phyloP scores from a whole-genome alignment of 2,329 filamentous ascomycete species.

The Penicillium sp. region DNA sequence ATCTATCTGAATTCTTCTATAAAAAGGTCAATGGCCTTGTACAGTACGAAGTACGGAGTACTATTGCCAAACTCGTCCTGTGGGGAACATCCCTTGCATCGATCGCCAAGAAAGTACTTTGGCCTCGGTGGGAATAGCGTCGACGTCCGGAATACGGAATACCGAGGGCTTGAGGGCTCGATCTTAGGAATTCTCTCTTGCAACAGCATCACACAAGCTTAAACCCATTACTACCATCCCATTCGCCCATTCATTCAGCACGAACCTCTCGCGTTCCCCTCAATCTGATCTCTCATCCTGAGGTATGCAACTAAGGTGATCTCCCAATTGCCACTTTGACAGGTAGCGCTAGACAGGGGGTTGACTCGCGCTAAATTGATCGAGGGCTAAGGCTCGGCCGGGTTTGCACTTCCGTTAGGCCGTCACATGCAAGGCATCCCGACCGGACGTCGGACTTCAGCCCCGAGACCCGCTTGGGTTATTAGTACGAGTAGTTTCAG shows the following conservation, averaged over 20 bases:
- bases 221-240: background rate
- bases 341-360: slow-evolving; percentile 6
- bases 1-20: no score
- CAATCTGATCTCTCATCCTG: background rate
- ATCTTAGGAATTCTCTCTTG: no score
- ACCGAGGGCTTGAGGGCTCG: no score
- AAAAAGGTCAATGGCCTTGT: no score
- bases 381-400: background rate
- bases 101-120: background rate
- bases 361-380: background rate
- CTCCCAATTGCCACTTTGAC: background rate
- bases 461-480: slow-evolving; percentile 11
- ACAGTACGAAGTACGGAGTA: no score
- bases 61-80: no score
- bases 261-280: background rate
- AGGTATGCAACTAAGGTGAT: no score
- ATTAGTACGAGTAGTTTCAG: slow-evolving; percentile 15
- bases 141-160: no score
- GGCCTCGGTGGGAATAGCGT: no score
- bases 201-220: background rate
- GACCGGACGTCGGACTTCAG: slow-evolving; percentile 9
- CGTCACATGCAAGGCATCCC: slow-evolving; percentile 4
- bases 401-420: background rate
- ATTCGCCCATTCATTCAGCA: background rate
- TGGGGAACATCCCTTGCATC: slow-evolving; percentile 3